Conservation (phyloP, 2,329 filamentous ascomycete genomes). For the Xylariaceae sp. region DNA sequence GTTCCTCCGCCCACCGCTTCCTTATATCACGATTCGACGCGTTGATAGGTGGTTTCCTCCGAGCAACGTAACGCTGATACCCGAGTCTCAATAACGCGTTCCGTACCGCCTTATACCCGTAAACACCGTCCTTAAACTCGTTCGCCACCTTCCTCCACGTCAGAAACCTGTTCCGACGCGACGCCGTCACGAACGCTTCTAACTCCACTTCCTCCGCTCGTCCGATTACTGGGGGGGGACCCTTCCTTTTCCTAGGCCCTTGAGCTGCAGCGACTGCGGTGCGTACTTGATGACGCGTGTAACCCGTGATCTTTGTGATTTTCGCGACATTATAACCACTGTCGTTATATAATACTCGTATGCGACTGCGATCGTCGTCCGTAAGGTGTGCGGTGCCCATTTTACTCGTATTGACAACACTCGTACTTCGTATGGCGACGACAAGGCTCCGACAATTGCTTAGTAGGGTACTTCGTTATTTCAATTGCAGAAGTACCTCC, state of each 20-base stretch:
- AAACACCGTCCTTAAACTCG: background rate
- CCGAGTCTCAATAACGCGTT: background rate
- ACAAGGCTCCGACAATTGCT: too few relatives aligned
- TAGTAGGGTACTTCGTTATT: too few relatives aligned
- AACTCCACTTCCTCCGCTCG: too few relatives aligned
- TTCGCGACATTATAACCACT: background rate
- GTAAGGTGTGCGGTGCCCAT: too few relatives aligned
- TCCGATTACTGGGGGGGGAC: background rate
- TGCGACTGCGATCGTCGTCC: background rate
- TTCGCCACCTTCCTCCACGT: background rate
- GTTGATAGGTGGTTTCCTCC: background rate
- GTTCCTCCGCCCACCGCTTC: background rate
- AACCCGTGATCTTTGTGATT: background rate
- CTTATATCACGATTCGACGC: background rate
- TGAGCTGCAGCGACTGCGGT: background rate
- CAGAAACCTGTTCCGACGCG: background rate
- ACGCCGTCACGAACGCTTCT: background rate
- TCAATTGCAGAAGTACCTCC: too few relatives aligned
- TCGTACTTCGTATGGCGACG: too few relatives aligned
- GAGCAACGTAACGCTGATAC: background rate
- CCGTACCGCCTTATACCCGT: background rate
- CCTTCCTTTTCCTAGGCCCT: background rate
- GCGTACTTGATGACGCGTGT: background rate
- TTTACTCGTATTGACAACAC: too few relatives aligned
- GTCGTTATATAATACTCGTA: background rate